Conservation (phyloP, 352 stramenopile genomes). For the Phytophthora ramorum region DNA sequence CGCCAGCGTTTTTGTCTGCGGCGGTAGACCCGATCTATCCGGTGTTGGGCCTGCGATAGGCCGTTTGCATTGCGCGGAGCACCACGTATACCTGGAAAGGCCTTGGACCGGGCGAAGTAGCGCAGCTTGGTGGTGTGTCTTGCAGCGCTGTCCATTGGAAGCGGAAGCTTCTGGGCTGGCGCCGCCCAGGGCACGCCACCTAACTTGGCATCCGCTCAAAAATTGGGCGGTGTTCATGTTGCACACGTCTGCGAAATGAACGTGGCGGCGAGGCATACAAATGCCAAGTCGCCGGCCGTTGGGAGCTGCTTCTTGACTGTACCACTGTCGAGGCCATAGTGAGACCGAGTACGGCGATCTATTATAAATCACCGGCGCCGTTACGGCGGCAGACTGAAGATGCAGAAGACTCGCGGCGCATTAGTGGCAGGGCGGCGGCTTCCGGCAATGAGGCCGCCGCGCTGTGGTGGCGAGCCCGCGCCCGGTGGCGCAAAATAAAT, state of each 20-base stretch:
- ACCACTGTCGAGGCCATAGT: constrained; percentile 22
- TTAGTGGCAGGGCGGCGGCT: constrained; percentile 2
- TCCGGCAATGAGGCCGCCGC: constrained; percentile 11
- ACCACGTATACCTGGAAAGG: constrained; percentile 33
- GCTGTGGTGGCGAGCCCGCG: neutral
- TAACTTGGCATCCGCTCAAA: constrained; percentile 41
- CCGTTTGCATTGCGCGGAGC: constrained; percentile 8
- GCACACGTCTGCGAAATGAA: constrained; percentile 31
- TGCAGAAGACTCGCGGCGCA: constrained; percentile 19
- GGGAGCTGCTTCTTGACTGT: neutral
- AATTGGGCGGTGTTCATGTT: constrained; percentile 23
- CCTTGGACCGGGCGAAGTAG: constrained; percentile 7
- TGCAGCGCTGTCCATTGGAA: constrained; percentile 14
- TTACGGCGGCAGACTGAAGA: constrained; percentile 26
- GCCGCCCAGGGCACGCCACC: constrained; percentile 31
- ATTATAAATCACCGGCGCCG: constrained; percentile 25
- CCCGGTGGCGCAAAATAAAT: constrained; percentile 26
- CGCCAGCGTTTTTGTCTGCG: constrained; percentile 25
- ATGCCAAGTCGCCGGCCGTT: constrained; percentile 5
- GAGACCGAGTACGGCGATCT: constrained; percentile 11
- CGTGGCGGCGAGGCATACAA: constrained; percentile 21
- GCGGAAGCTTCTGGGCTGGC: constrained; percentile 36
- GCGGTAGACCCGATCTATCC: constrained; percentile 24
- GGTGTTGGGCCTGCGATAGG: constrained; percentile 30
- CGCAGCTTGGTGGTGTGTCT: neutral